Conservation (phyloP, 192 early-diverging fungal species). For the Backusella westeae region DNA sequence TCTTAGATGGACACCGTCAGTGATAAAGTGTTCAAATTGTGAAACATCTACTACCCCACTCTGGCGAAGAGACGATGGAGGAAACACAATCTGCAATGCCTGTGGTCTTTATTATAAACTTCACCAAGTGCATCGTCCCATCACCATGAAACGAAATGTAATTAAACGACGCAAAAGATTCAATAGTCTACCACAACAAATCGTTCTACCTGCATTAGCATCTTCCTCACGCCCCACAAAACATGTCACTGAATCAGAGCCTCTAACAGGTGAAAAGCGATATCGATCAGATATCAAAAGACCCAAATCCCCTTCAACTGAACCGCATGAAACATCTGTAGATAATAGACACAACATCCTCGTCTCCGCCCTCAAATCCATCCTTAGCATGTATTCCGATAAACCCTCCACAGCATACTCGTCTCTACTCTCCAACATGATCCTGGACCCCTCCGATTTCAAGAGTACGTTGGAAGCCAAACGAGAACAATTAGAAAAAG, state of each 20-base stretch:
- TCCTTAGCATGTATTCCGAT: not conserved
- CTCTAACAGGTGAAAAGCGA: not conserved
- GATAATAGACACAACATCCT: not conserved
- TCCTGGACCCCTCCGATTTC: slow-evolving; percentile 1
- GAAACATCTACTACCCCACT: slow-evolving; percentile 76
- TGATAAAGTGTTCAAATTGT: slow-evolving; percentile 82
- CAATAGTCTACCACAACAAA: slow-evolving; percentile 1
- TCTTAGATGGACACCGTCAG: slow-evolving; percentile 20
- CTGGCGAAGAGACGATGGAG: slow-evolving; percentile 73
- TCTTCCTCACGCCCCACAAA: not conserved
- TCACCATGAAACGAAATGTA: slow-evolving; percentile 71
- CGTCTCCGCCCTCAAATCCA: not conserved
- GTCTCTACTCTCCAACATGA: not conserved
- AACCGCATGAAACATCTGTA: not conserved
- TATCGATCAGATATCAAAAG: not conserved
- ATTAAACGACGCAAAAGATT: slow-evolving; percentile 73
- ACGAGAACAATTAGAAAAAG: slow-evolving; percentile 5
- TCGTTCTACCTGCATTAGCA: not conserved
- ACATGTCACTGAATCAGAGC: not conserved
- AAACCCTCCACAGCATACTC: not conserved
- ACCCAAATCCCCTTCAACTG: not conserved
- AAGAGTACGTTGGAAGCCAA: not conserved
- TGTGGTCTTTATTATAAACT: slow-evolving; percentile 90
- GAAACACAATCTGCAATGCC: slow-evolving; percentile 81
- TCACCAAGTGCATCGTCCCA: slow-evolving; percentile 77